A percentile compares a stretch with the other conserved stretches of the same genome.
Conservation (phyloP, 2,329 filamentous ascomycete genomes). For the Botrytis fragariae region DNA sequence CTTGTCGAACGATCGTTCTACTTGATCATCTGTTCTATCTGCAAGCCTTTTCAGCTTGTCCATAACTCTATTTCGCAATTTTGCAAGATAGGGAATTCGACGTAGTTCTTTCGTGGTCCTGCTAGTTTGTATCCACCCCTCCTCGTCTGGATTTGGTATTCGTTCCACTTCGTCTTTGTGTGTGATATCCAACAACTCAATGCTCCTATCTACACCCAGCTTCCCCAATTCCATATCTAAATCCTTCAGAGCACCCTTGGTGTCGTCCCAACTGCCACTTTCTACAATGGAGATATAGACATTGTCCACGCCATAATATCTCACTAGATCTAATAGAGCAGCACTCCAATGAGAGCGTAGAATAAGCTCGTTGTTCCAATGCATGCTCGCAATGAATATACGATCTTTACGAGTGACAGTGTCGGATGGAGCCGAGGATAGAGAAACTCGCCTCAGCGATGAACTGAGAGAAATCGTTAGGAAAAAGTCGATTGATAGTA, state of each 20-base stretch:
- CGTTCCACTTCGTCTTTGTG: conserved; percentile 56
- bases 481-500: conserved; percentile 24
- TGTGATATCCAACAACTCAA: conserved; percentile 51
- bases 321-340: conserved; percentile 56
- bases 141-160: background rate
- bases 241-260: conserved; percentile 58
- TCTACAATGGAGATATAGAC: conserved; percentile 67
- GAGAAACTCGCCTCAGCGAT: conserved; percentile 15
- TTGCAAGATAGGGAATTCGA: conserved; percentile 67
- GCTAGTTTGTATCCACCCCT: conserved; percentile 58
- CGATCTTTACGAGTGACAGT: conserved; percentile 12
- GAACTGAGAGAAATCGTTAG: conserved; percentile 5
- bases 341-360: conserved; percentile 61
- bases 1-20: conserved; percentile 46
- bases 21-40: conserved; percentile 35
- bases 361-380: conserved; percentile 63
- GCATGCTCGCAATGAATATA: conserved; percentile 66
- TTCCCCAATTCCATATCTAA: conserved; percentile 54
- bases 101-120: conserved; percentile 53
- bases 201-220: conserved; percentile 51
- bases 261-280: conserved; percentile 67
- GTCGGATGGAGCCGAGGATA: background rate
- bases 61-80: conserved; percentile 60
- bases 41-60: conserved; percentile 53
- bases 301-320: conserved; percentile 57